These are phyloP conservation scores for Aspergillus kassunensis DNA, from an alignment of 495 filamentous ascomycete species.

Conservation along the genomic window DNA sequence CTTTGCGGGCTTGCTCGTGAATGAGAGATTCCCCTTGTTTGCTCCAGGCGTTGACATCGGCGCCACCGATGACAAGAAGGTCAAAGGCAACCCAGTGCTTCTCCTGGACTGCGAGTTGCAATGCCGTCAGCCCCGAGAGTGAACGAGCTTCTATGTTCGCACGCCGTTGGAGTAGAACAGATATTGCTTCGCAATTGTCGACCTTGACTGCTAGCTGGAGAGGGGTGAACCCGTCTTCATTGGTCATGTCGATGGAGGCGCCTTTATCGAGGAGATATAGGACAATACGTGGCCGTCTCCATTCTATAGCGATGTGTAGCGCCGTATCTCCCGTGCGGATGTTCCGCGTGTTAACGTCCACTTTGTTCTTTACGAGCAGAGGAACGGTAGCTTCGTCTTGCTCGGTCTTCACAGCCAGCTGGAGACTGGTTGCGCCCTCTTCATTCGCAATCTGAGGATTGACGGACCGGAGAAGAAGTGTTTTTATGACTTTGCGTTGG, in stretches of 20 bases:
- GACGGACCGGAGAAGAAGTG: conserved; percentile 15
- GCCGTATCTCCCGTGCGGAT: conserved; percentile 27
- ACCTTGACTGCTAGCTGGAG: conserved; percentile 29
- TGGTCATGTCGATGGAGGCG: conserved; percentile 20
- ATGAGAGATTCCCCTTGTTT: conserved; percentile 27
- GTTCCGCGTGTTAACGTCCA: conserved; percentile 28
- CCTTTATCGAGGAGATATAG: conserved; percentile 29
- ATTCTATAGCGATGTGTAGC: conserved; percentile 29
- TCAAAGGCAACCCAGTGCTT: conserved; percentile 32
- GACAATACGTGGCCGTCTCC: conserved; percentile 25
- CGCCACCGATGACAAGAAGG: conserved; percentile 27
- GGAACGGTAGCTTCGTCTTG: conserved; percentile 29
- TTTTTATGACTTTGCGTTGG: conserved; percentile 27
- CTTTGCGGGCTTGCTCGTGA: conserved; percentile 23
- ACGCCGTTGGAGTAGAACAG: conserved; percentile 24
- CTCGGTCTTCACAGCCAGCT: conserved; percentile 27
- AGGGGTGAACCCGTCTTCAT: conserved; percentile 25
- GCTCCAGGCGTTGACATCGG: conserved; percentile 31
- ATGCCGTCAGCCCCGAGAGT: conserved; percentile 19
- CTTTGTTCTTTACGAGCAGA: conserved; percentile 22
- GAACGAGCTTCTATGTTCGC: conserved; percentile 25
- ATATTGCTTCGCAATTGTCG: conserved; percentile 31
- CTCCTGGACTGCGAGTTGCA: conserved; percentile 24
- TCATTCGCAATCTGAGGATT: conserved; percentile 20
- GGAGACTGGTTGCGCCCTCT: conserved; percentile 21